Evolutionary conservation across 2,329 filamentous ascomycete species (phyloP).

Genomic region (Fusarium nanum): DNA sequence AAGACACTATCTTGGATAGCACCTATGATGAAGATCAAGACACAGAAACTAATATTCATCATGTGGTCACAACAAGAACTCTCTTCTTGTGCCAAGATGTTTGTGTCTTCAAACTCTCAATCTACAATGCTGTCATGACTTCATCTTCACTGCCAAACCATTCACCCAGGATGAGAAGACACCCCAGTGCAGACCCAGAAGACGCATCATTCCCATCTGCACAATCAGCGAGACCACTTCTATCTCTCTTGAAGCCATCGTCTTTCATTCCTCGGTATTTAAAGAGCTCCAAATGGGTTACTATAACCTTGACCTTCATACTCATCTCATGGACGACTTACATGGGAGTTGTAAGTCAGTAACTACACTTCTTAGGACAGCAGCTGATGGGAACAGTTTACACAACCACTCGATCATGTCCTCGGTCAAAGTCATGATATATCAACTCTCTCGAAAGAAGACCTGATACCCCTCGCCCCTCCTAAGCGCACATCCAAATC

Average conservation of each 20-base stretch:
- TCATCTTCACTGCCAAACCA: constrained; percentile 27
- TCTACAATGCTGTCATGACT: constrained; percentile 24
- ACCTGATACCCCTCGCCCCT: constrained; percentile 20
- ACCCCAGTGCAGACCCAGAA: constrained; percentile 11
- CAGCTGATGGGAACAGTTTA: constrained; percentile 28
- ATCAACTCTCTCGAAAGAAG: constrained; percentile 8
- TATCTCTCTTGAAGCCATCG: constrained; percentile 7
- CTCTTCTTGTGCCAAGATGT: background rate
- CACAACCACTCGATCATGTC: background rate
- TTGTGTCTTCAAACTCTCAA: too few species aligned
- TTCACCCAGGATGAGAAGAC: constrained; percentile 32
- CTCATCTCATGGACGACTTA: constrained; percentile 26
- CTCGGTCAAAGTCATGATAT: background rate
- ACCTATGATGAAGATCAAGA: background rate
- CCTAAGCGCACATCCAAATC: too few species aligned
- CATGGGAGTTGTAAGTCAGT: background rate
- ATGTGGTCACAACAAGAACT: background rate
- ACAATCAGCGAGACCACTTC: constrained; percentile 1
- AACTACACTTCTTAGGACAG: fast-evolving
- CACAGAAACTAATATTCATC: background rate
- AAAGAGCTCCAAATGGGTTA: constrained; percentile 13
- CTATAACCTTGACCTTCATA: background rate
- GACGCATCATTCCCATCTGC: constrained; percentile 26
- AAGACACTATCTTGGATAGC: too few species aligned
- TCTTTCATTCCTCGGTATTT: background rate